A percentile compares a stretch with the other conserved stretches of the same genome.
These are phyloP conservation scores for Solanum infundibuliforme DNA, from an alignment of 257 asterid genomes.

Conservation along the genomic window DNA sequence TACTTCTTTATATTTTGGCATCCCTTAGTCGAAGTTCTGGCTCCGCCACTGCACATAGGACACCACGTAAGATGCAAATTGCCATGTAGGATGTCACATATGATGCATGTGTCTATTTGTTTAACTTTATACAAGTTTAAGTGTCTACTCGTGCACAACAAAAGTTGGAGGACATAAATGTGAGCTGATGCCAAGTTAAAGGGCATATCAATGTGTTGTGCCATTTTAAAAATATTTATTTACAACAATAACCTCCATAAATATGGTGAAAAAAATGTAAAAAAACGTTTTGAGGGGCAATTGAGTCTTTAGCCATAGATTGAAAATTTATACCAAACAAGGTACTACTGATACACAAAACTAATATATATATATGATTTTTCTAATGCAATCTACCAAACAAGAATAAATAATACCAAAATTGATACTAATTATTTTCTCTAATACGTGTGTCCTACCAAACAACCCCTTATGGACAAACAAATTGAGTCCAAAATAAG, in stretches of 20 bases:
- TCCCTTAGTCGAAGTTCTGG: too few species aligned
- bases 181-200: too few species aligned
- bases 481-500: neutral
- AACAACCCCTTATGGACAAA: neutral
- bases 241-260: neutral
- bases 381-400: too few species aligned
- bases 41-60: neutral
- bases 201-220: neutral
- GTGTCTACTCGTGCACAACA: too few species aligned
- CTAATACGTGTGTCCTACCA: neutral
- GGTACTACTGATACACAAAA: too few species aligned
- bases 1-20: too few species aligned
- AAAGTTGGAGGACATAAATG: neutral
- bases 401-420: neutral
- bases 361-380: too few species aligned
- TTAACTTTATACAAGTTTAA: too few species aligned
- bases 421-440: neutral
- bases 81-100: neutral
- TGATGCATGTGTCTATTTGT: neutral
- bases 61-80: neutral
- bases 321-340: neutral
- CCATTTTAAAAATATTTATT: neutral
- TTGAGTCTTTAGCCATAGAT: neutral
- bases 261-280: neutral
- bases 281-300: neutral